Evolutionary conservation across 2,329 filamentous ascomycete species (phyloP), one percentile per base, ranked within the genome.

Genomic region (Sordariomycetes sp.): DNA sequence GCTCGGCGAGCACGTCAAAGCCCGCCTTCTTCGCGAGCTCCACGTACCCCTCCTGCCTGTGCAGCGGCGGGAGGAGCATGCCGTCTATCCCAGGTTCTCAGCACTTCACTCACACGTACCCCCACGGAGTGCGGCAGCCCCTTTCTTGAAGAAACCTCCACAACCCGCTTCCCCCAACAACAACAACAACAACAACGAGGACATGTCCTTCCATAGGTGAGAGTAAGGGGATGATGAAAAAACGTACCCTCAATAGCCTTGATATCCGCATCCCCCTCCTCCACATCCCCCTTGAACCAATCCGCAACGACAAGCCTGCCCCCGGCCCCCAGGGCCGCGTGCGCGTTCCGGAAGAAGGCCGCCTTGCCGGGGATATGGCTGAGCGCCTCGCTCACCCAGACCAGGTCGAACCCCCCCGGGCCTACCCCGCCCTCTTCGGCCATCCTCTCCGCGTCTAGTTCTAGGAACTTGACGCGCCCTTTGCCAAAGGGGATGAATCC

Each of bases 311-410:
- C 78, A 52, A 84, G 65, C 65, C 75, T 78, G 1, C 77, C 78
- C 0, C 76, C 75, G 0, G 68, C 58, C 42, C 70, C 74, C 54
- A 84, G 67, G 36, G 83, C 68, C 53, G 67, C 68, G 34, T 68
- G 68, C 1, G 76, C 74, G 60, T 82, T 82, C 28, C 67, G 65
- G 64, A 83, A 83, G 68, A 84, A 84, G 2, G 82, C 67, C 1
- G 72, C 68, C 65, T 84, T 84, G 63, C 82, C 73, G 0, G 79
- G 79, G 58, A 84, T 75, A 65, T 84, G 80, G 61, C 77, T 81
- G 59, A 84, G 72, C 2, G 80, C 80, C 65, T 84, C 80, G 54
- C 77, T 80, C 64, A 84, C 82, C 80, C 80, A 84, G 24, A 84
- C 78, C 51, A 72, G 73, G 62, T 82, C 78, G 61, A 83, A 83